These are phyloP conservation scores for Fusarium cyanostomum DNA, from an alignment of 2,329 filamentous ascomycete genomes.

Conservation along the genomic window DNA sequence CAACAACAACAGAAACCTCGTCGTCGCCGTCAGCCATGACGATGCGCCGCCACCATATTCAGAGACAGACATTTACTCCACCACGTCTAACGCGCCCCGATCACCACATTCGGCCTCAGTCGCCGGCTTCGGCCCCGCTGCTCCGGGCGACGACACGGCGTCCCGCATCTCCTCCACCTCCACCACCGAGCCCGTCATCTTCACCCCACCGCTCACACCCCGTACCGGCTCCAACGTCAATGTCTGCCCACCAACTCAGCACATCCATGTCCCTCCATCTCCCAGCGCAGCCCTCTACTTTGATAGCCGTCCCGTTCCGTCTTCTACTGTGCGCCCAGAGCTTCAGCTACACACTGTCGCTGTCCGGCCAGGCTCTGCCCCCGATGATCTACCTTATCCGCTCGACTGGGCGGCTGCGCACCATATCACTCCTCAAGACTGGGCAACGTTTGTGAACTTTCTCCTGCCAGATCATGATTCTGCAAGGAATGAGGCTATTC, in stretches of 20 bases:
- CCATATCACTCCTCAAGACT: slow-evolving; percentile 63
- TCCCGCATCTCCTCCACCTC: slow-evolving; percentile 52
- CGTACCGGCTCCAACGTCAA: slow-evolving; percentile 41
- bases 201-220: slow-evolving; percentile 63
- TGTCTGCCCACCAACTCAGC: slow-evolving; percentile 25
- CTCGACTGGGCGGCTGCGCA: slow-evolving; percentile 49
- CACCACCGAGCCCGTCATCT: slow-evolving; percentile 57
- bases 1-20: slow-evolving; percentile 14
- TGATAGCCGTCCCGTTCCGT: slow-evolving; percentile 52
- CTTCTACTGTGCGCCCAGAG: slow-evolving; percentile 34
- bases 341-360: slow-evolving; percentile 49
- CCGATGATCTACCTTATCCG: slow-evolving; percentile 57
- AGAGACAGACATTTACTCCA: slow-evolving; percentile 65
- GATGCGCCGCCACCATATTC: slow-evolving; percentile 64
- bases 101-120: slow-evolving; percentile 28
- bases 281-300: slow-evolving; percentile 53
- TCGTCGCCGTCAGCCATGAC: slow-evolving; percentile 39
- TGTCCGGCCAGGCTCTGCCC: slow-evolving; percentile 49
- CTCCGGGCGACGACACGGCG: slow-evolving; percentile 50
- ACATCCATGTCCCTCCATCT: slow-evolving; percentile 30
- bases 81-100: slow-evolving; percentile 45
- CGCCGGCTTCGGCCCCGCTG: slow-evolving; percentile 40
- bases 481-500: slow-evolving; percentile 56
- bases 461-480: slow-evolving; percentile 60
- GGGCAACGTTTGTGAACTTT: slow-evolving; percentile 68